These are phyloP conservation scores for Cutaneotrichosporon cutaneum DNA, from an alignment of 1,284 basidiomycete species.

Conservation along the genomic window DNA sequence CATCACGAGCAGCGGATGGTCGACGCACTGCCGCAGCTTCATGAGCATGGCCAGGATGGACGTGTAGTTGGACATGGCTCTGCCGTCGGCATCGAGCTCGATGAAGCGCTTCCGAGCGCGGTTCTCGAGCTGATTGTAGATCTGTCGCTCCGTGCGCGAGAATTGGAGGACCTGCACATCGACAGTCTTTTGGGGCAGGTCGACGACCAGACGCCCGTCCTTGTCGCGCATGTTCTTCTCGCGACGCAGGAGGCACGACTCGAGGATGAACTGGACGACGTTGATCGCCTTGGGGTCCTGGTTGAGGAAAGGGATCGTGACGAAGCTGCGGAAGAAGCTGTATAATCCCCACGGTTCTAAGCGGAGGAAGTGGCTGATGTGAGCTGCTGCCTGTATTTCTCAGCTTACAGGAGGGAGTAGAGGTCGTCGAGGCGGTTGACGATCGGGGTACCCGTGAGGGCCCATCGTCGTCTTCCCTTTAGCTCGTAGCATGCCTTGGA, in stretches of 20 bases:
- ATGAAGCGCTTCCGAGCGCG: constrained; percentile 60
- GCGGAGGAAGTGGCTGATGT: constrained; percentile 73
- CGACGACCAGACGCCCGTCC: constrained; percentile 84
- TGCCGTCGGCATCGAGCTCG: constrained; percentile 69
- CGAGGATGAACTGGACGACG: constrained; percentile 87
- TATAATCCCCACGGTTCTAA: constrained; percentile 90
- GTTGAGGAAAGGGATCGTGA: constrained; percentile 81
- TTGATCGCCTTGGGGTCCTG: constrained; percentile 87
- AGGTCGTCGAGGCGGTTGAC: constrained; percentile 93
- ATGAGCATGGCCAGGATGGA: constrained; percentile 88
- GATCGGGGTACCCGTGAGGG: constrained; percentile 91
- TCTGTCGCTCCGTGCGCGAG: constrained; percentile 69
- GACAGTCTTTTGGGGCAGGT: constrained; percentile 81
- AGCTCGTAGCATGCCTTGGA: constrained; percentile 88
- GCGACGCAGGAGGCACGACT: constrained; percentile 81
- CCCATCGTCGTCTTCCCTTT: constrained; percentile 78
- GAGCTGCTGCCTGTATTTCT: neutral
- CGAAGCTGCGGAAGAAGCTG: constrained; percentile 83
- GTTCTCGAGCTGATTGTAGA: constrained; percentile 62
- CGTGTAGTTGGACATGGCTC: constrained; percentile 79
- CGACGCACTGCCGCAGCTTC: constrained; percentile 82
- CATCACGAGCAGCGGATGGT: constrained; percentile 75
- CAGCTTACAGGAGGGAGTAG: constrained; percentile 73
- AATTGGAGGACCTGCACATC: constrained; percentile 71
- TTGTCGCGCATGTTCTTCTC: constrained; percentile 92